Evolutionary conservation across 192 early-diverging fungal species (phyloP).

Genomic region (Allomyces arbusculus): DNA sequence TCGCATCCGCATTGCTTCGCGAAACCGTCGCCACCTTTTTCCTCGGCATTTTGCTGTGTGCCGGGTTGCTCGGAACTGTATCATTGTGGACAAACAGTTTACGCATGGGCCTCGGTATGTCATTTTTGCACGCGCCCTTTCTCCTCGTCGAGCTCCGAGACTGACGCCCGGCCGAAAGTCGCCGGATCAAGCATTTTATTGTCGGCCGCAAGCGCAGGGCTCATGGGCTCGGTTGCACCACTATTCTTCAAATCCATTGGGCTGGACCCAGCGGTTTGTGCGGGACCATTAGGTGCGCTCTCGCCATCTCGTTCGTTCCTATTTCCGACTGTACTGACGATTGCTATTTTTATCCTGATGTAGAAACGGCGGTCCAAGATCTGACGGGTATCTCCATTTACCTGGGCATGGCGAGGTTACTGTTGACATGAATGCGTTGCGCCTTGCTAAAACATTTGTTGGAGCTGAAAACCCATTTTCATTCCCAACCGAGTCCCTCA

Average conservation of each 20-base stretch:
- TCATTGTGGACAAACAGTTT: not conserved
- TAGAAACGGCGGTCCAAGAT: not conserved
- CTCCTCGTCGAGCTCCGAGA: not conserved
- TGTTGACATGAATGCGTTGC: not conserved
- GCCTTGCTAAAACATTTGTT: too few species aligned
- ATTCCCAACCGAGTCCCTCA: too few species aligned
- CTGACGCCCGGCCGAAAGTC: not conserved
- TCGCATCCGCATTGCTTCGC: not conserved
- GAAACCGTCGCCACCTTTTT: not conserved
- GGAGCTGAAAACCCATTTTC: too few species aligned
- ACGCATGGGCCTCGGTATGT: not conserved
- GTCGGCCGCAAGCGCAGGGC: not conserved
- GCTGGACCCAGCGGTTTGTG: not conserved
- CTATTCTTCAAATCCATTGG: not conserved
- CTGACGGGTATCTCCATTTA: not conserved
- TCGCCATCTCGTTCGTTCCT: not conserved
- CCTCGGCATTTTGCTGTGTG: not conserved
- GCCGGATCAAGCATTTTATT: not conserved
- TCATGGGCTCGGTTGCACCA: not conserved
- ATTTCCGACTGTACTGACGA: not conserved
- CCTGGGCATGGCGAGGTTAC: not conserved
- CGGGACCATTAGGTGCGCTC: not conserved
- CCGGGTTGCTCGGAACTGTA: not conserved
- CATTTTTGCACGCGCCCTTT: not conserved
- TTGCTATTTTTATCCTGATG: not conserved